Evolutionary conservation across 306 rosid species (phyloP).

Genomic region (Malus sylvestris): DNA sequence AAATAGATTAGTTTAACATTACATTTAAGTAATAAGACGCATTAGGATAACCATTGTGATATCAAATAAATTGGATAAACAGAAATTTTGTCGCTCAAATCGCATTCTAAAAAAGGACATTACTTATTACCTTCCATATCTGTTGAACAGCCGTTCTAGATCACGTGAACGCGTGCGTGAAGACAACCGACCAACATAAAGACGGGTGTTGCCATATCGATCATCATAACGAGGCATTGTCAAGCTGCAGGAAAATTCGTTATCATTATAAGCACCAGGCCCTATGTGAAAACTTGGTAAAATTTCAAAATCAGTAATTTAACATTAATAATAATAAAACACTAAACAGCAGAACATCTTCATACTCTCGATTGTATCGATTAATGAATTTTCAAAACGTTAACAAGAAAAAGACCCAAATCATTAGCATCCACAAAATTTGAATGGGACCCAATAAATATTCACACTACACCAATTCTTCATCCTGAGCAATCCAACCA

Average conservation of each 20-base stretch:
- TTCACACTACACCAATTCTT: background rate
- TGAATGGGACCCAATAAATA: background rate
- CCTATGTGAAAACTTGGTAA: background rate
- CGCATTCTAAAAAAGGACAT: too few relatives aligned
- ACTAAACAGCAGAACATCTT: background rate
- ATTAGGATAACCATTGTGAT: background rate
- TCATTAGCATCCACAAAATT: background rate
- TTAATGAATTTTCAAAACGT: background rate
- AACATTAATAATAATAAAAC: background rate
- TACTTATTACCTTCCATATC: slow-evolving; percentile 60
- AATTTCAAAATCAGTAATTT: background rate
- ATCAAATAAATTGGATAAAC: background rate
- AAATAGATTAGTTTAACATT: background rate
- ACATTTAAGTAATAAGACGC: background rate
- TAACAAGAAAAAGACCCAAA: too few relatives aligned
- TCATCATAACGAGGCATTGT: slow-evolving; percentile 81
- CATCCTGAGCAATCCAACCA: background rate
- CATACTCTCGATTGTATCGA: background rate
- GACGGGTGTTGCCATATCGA: slow-evolving; percentile 57
- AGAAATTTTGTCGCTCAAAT: background rate
- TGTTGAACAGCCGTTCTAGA: slow-evolving; percentile 52
- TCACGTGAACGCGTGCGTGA: slow-evolving; percentile 67
- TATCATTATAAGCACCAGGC: background rate
- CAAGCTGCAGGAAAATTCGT: slow-evolving; percentile 7
- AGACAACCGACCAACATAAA: slow-evolving; percentile 70